Base-by-base conservation (phyloP, 2,329 filamentous ascomycete genomes). In the Trichoderma citrinoviride region DNA sequence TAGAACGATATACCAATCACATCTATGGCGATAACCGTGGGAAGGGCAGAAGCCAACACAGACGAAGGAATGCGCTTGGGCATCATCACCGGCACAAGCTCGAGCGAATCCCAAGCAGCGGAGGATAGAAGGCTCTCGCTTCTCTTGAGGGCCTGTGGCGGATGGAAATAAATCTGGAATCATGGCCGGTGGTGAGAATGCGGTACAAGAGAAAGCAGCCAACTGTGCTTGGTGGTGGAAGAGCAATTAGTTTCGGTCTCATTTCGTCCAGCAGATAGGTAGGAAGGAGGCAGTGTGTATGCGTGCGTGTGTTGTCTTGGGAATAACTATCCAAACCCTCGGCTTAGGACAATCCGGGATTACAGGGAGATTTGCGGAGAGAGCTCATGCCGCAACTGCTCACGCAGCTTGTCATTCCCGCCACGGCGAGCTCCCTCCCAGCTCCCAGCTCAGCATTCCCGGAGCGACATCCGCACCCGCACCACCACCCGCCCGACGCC, bases 31-130 rank as follows among this genome's bases (percentile, higher is more conserved):
- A 78, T n/a, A 2, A 77, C 10, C 88, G 50, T 3, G 73, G 83
- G 82, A 1, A 87, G 73, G 1, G 81, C 77, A 5, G 69, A 57
- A 3, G 82, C 78, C 1, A 89, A 76, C 0, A 81, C 79, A 2
- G 81, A 77, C 1, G 82, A 78, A 0, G 88, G 87, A 6, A 89
- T 81, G 7, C 85, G 78, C 74, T 90, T 90, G 62, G 90, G 71
- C 2, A 86, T 83, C 6, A 90, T 77, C 8, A 91, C 82, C 12
- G 89, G 88, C 69, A 89, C 79, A 5, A 89, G 78, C 73, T 85
- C 88, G n/a, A 90, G 78, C 2, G 85, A 85, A 2, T 90, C 86
- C 88, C 88, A n/a, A n/a, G n/a, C n/a, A n/a, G n/a, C n/a, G n/a
- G n/a, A n/a, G n/a, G n/a, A n/a, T n/a, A n/a, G n/a, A n/a, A n/a